These are phyloP conservation scores for Puccinia triticina DNA, from an alignment of 1,284 basidiomycete genomes.

Conservation along the genomic window DNA sequence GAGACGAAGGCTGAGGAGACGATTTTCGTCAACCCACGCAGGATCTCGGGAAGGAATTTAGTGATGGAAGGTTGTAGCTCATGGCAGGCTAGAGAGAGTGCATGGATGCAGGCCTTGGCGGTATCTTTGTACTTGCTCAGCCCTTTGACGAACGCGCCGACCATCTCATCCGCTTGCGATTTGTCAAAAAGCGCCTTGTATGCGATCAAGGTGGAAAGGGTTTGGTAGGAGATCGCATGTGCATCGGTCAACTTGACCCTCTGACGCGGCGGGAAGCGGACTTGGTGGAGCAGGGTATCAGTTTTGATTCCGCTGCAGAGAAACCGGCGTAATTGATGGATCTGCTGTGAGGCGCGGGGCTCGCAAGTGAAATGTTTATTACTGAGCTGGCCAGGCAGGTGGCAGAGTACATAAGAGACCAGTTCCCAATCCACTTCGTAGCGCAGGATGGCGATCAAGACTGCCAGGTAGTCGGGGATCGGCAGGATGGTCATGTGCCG, in stretches of 20 bases:
- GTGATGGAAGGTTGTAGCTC: slow-evolving; percentile 84
- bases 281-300: slow-evolving; percentile 67
- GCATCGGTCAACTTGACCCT: slow-evolving; percentile 74
- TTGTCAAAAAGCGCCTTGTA: slow-evolving; percentile 79
- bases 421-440: slow-evolving; percentile 89
- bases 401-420: slow-evolving; percentile 85
- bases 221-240: slow-evolving; percentile 83
- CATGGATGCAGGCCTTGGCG: slow-evolving; percentile 89
- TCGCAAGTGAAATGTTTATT: slow-evolving; percentile 99
- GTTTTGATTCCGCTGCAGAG: slow-evolving; percentile 71
- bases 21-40: slow-evolving; percentile 88
- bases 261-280: slow-evolving; percentile 64
- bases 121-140: slow-evolving; percentile 72
- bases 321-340: slow-evolving; percentile 70
- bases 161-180: slow-evolving; percentile 69
- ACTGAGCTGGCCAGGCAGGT: slow-evolving; percentile 84
- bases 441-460: slow-evolving; percentile 72
- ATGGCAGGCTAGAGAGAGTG: slow-evolving; percentile 82
- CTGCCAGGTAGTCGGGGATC: slow-evolving; percentile 75
- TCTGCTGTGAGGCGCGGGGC: slow-evolving; percentile 70
- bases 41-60: slow-evolving; percentile 76
- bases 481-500: slow-evolving; percentile 69
- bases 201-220: slow-evolving; percentile 82
- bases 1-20: slow-evolving; percentile 92
- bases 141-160: slow-evolving; percentile 81